These are phyloP conservation scores for Penicillium sp. DNA, from an alignment of 2,329 filamentous ascomycete genomes.

Conservation along the genomic window DNA sequence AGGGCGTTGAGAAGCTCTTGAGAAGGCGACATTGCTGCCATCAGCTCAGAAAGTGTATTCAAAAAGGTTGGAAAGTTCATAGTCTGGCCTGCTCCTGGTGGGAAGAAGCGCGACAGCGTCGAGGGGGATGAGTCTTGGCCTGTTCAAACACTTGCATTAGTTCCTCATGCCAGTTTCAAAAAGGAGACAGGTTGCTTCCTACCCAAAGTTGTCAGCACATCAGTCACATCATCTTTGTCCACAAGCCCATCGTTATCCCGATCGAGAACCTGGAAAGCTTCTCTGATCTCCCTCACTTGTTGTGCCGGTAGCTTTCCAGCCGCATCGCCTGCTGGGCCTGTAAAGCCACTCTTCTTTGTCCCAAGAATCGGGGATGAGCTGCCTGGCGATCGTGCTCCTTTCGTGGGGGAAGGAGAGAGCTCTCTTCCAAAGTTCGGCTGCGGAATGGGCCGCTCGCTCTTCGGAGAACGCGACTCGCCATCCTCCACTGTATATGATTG, in stretches of 20 bases:
- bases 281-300: constrained; percentile 77
- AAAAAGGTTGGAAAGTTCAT: constrained; percentile 80
- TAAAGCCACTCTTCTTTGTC: constrained; percentile 19
- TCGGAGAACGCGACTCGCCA: constrained; percentile 28
- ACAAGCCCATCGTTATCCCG: constrained; percentile 77
- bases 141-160: constrained; percentile 26
- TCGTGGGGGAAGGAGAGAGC: constrained; percentile 34
- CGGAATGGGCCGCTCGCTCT: constrained; percentile 23
- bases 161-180: neutral
- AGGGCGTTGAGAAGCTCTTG: constrained; percentile 81
- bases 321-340: constrained; percentile 25
- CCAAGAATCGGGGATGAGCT: constrained; percentile 25
- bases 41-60: constrained; percentile 65
- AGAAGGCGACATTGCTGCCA: constrained; percentile 65
- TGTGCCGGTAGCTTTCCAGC: constrained; percentile 58
- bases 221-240: constrained; percentile 70
- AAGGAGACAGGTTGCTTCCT: constrained; percentile 12
- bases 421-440: constrained; percentile 32
- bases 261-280: constrained; percentile 89
- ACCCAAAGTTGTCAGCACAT: constrained; percentile 82
- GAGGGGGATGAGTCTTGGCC: constrained; percentile 64
- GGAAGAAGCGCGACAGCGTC: constrained; percentile 74
- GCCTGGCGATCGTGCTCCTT: constrained; percentile 24
- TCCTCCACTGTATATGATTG: constrained; percentile 40
- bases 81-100: constrained; percentile 59